Evolutionary conservation across 2,329 filamentous ascomycete genomes (phyloP), one percentile per base, ranked within the genome.

Genomic region (Talaromyces sp.): DNA sequence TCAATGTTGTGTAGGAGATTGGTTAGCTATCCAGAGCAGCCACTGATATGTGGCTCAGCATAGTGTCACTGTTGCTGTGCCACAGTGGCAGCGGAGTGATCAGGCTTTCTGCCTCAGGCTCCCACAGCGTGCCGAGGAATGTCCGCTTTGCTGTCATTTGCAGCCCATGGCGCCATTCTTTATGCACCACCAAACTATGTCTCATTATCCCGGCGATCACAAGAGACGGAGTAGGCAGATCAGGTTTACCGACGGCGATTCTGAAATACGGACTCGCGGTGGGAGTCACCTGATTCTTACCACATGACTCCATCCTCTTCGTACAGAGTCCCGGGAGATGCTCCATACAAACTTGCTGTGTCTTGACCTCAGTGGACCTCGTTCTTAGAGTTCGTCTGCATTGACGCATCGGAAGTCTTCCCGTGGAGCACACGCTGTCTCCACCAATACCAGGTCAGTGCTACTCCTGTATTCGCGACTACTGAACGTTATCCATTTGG

Each of bases 381-480:
- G 7, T 9, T 39, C 33, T 54, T 39, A 37, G n/a, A 22, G 35
- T 35, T 41, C 45, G 24, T 41, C 33, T 52, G 7, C 33, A 22
- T 33, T 33, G 52, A 13, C 52, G 22, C 48, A 62, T 62, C 45
- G 48, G 47, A 52, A 33, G 48, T 43, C 39, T 62, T 62, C 22
- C 47, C 47, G 24, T 56, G 35, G 24, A 62, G 52, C 33, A 43
- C n/a, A 22, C 13, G 39, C 1, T 6, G 37, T 43, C 56, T 59
- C 56, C 56, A 45, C 56, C 56, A 59, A 59, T 59, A 6, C 39
- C 35, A 14, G 35, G 16, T 11, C n/a, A 2, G 19, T 39, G 24
- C 16, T 27, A 14, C 31, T 56, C 10, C 16, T 33, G 50, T 54
- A 35, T 54, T 54, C 27, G 35, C 31, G n/a, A 56, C 52, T 56